These are phyloP conservation scores for Acacia confusa DNA, from an alignment of 306 rosid species.

Conservation along the genomic window DNA sequence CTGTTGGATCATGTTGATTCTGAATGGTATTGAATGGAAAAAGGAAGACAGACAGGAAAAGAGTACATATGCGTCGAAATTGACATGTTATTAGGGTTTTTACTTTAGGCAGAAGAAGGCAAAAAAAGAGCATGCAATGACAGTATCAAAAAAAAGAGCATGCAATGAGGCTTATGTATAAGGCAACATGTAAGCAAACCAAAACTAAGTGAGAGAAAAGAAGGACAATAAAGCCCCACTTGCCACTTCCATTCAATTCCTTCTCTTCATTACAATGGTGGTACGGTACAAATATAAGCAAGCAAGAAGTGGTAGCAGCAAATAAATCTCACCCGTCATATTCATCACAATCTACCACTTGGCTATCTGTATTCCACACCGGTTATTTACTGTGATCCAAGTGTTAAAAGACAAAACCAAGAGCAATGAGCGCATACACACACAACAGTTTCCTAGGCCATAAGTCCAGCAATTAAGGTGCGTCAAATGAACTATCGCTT, in stretches of 20 bases:
- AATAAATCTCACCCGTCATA: not conserved
- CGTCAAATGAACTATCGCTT: slow-evolving; percentile 58
- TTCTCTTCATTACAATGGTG: not conserved
- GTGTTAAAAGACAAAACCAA: slow-evolving; percentile 43
- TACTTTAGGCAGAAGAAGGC: not conserved
- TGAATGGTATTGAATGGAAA: not conserved
- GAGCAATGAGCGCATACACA: slow-evolving; percentile 1
- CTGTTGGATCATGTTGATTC: not conserved
- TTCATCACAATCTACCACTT: not conserved
- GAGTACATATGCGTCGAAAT: not conserved
- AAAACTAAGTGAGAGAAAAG: too few relatives aligned
- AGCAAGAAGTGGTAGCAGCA: not conserved
- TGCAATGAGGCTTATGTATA: not conserved
- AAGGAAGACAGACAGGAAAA: not conserved
- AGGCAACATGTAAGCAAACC: not conserved
- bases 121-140: slow-evolving; percentile 1
- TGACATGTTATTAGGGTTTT: not conserved
- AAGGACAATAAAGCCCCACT: slow-evolving; percentile 10
- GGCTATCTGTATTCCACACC: not conserved
- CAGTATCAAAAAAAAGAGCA: not conserved
- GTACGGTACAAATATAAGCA: not conserved
- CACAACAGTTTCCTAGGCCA: slow-evolving; percentile 14
- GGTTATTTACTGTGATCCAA: not conserved
- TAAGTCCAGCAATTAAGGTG: slow-evolving; percentile 40
- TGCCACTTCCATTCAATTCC: slow-evolving; percentile 17